Base-by-base conservation (phyloP, 345 rosid species). In the Excoecaria agallocha region DNA sequence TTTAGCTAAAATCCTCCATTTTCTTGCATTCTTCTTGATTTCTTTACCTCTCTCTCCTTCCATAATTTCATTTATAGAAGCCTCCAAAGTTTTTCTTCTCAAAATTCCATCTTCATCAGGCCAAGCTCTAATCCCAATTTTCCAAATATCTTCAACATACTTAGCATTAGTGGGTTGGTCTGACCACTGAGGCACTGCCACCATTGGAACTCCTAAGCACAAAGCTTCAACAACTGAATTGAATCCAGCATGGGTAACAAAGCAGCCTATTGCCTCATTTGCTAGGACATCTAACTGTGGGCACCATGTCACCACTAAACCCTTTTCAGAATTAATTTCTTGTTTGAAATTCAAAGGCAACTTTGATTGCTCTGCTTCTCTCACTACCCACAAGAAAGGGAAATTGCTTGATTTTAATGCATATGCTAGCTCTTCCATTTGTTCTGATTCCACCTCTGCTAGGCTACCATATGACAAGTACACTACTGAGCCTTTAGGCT, bases 401-500 rank as follows among this genome's bases (percentile, higher is more conserved):
- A 50, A 13, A 24, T 73, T 56, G 12, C 45, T 69, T 2, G 24
- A 22, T 0, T 73, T 11, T 19, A 86, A 41, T 5, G 79, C 89
- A 6, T 43, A 59, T 8, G 74, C 76, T 45, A 86, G 73, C 58
- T 86, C 87, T 54, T 82, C 83, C 81, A 56, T 70, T 30, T 86
- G 87, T 4, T 45, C 38, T 54, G 54, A 57, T 19, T 69, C 68
- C 1, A 86, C 52, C 3, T 63, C 78, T 0, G 75, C 61, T 0
- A 84, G 15, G 67, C 78, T 86, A 6, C 89, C 89, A 35, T 82
- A 86, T 3, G 87, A 84, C 3, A 82, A 74, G 16, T 82, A 84
- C 12, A 84, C 75, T 16, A 84, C 86, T 0, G 87, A 84, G 2
- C 57, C 58, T n/a, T 30, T 48, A 11, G 71, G 77, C 30, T 70